These are phyloP conservation scores for Porogramme epimiltina DNA, from an alignment of 1,284 basidiomycete genomes.

Conservation along the genomic window DNA sequence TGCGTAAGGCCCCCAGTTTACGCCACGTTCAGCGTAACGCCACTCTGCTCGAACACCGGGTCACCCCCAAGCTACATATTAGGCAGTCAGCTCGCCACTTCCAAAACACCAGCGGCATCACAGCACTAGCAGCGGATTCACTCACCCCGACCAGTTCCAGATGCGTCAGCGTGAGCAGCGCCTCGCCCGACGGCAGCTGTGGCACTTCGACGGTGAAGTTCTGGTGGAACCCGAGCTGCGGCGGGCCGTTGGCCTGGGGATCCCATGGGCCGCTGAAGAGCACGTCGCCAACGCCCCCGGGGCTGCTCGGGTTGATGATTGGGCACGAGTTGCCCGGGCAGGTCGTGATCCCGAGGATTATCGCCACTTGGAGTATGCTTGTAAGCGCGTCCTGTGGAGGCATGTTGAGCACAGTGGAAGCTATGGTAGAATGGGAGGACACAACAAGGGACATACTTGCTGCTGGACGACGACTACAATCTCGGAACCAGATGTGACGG, in stretches of 20 bases:
- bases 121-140: too few species aligned
- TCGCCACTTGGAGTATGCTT: constrained; percentile 13
- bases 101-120: neutral
- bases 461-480: constrained; percentile 16
- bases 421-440: too few species aligned
- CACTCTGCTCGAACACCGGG: too few species aligned
- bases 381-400: too few species aligned
- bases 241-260: constrained; percentile 14
- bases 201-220: constrained; percentile 20
- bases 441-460: constrained; percentile 11
- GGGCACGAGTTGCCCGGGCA: constrained; percentile 14
- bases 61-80: too few species aligned
- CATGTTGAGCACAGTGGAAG: too few species aligned
- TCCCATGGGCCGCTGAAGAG: too few species aligned
- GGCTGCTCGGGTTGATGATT: constrained; percentile 12
- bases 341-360: constrained; percentile 15
- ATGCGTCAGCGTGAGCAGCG: constrained; percentile 22
- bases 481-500: constrained; percentile 8
- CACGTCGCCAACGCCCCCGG: constrained; percentile 18
- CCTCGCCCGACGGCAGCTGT: constrained; percentile 6
- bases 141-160: constrained; percentile 22
- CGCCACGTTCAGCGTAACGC: too few species aligned
- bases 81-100: too few species aligned
- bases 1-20: too few species aligned
- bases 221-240: constrained; percentile 20